Evolutionary conservation across 2,329 filamentous ascomycete genomes (phyloP).

Genomic region (Diplodia seriata): DNA sequence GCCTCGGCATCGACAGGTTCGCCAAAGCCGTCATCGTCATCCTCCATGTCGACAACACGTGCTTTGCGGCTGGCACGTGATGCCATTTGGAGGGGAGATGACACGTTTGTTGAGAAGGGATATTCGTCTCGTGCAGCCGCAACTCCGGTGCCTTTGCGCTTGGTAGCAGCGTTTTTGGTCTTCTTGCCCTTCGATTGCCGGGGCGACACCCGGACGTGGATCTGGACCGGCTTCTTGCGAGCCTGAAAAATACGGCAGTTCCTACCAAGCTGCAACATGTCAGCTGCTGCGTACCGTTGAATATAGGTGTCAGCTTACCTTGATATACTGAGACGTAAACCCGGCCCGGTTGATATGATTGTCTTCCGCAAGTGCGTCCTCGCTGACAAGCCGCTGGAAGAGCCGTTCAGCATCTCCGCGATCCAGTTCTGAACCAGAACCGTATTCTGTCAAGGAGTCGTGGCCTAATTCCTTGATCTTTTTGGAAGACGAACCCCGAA

Average conservation of each 20-base stretch:
- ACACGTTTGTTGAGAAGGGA: slow-evolving; percentile 71
- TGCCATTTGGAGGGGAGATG: slow-evolving; percentile 65
- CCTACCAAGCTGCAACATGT: slow-evolving; percentile 48
- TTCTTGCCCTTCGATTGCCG: slow-evolving; percentile 46
- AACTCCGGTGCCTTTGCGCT: slow-evolving; percentile 42
- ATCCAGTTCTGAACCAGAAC: slow-evolving; percentile 72
- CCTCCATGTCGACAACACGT: slow-evolving; percentile 28
- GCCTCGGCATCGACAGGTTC: slow-evolving; percentile 50
- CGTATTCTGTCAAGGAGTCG: slow-evolving; percentile 65
- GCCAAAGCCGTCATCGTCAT: slow-evolving; percentile 41
- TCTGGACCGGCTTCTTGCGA: slow-evolving; percentile 55
- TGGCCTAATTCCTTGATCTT: slow-evolving; percentile 59
- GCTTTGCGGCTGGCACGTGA: slow-evolving; percentile 46
- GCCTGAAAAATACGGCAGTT: slow-evolving; percentile 56
- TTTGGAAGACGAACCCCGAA: slow-evolving; percentile 72
- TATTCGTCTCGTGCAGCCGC: slow-evolving; percentile 52
- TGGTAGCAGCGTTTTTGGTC: slow-evolving; percentile 39
- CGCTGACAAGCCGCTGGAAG: slow-evolving; percentile 76
- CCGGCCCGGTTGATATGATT: slow-evolving; percentile 68
- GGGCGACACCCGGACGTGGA: slow-evolving; percentile 62
- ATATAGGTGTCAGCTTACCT: slow-evolving; percentile 56
- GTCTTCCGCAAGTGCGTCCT: slow-evolving; percentile 75
- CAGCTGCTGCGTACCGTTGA: slow-evolving; percentile 29
- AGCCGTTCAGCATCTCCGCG: slow-evolving; percentile 81
- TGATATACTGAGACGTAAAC: slow-evolving; percentile 78